Evolutionary conservation across 2,329 filamentous ascomycete genomes (phyloP), one percentile per base, ranked within the genome.

Genomic region (Fusarium foetens): DNA sequence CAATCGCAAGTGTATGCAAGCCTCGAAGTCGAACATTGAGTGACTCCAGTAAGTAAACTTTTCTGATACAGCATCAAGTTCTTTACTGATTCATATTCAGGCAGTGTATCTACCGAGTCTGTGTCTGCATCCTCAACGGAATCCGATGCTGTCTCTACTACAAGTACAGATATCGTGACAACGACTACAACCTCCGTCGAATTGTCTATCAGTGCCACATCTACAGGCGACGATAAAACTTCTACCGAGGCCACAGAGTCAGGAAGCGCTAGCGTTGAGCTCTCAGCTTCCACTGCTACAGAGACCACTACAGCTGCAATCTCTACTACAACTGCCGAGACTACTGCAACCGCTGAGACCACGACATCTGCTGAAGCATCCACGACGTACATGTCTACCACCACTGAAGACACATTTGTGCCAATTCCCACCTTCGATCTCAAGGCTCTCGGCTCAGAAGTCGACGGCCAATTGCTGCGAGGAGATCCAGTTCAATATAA

Each of bases 11-110:
- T 19, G 45, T 49, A 6, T 49, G 45, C 21, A 49, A 49, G 14
- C 45, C 45, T 1, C 45, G 45, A 13, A 31, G 45, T 23, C 45
- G 45, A 16, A 46, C 43, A 16, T 16, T 6, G 19, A 46, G 27
- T 31, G 45, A 48, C 5, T 17, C 21, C 8, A 17, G 45, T 49
- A 5, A 9, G 27, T 12, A 4, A 13, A n/a, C 9, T 9, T 5
- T 13, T 6, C 3, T 12, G 0, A 6, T 12, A 2, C 4, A 31
- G 21, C 0, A 48, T 13, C 10, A 6, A 6, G 3, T n/a, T 6
- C 0, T 48, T n/a, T 17, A 9, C 8, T 31, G 4, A 31, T 49
- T 7, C 0, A 9, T 13, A 0, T 31, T 9, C 7, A 49, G 45
- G 21, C 2, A n/a, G 3, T 1, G 10, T 23, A 4, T 17, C 10